These are phyloP conservation scores for Xylariomycetidae sp. DNA, from an alignment of 2,329 filamentous ascomycete species.

Conservation along the genomic window DNA sequence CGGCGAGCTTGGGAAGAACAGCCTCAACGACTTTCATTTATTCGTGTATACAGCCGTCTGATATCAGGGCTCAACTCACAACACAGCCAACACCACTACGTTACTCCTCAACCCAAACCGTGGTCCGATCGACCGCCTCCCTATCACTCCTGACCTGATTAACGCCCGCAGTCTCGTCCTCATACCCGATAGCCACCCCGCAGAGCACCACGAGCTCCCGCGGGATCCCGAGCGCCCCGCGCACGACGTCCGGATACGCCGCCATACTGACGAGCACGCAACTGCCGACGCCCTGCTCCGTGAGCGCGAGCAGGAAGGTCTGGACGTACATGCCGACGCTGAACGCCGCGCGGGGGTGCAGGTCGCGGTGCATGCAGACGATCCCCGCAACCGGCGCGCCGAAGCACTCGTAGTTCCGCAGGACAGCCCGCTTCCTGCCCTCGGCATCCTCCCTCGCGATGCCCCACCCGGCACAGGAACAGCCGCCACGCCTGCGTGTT, in stretches of 20 bases:
- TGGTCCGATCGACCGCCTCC: constrained; percentile 6
- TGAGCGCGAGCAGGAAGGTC: constrained; percentile 13
- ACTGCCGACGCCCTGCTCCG: constrained; percentile 8
- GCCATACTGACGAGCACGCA: constrained; percentile 13
- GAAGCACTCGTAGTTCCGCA: constrained; percentile 20
- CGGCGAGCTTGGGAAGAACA: too few species aligned
- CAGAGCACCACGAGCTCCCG: constrained; percentile 10
- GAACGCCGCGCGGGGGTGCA: constrained; percentile 6
- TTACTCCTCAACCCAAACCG: constrained; percentile 9
- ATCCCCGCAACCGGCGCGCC: constrained; percentile 13
- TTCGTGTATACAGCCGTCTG: neutral
- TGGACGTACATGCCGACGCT: constrained; percentile 17
- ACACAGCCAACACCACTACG: too few species aligned
- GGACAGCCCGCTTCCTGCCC: constrained; percentile 5
- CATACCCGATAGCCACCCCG: constrained; percentile 12
- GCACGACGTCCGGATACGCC: constrained; percentile 11
- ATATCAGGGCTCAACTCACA: neutral
- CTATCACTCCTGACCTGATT: constrained; percentile 5
- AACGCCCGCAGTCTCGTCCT: constrained; percentile 7
- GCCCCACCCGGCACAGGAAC: constrained; percentile 12
- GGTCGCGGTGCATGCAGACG: constrained; percentile 13
- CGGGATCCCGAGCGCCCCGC: constrained; percentile 6
- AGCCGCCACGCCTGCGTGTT: constrained; percentile 17
- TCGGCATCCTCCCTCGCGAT: constrained; percentile 12
- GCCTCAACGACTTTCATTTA: too few species aligned